phyloP scores from a whole-genome alignment of 1,284 basidiomycete genomes.

The Puccinia polysora region DNA sequence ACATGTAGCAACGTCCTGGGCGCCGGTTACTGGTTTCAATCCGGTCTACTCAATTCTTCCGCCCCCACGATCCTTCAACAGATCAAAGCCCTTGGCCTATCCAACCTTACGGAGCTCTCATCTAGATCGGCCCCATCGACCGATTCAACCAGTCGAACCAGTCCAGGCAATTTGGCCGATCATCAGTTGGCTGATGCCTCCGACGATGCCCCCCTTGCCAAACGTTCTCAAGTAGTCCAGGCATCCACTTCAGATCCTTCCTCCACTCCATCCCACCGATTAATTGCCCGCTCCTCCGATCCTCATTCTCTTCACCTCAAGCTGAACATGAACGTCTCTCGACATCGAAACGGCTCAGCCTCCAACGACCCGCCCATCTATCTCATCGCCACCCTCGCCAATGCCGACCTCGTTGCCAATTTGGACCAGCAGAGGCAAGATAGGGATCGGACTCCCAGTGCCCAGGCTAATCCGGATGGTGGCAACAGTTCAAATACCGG shows the following conservation, averaged over 20 bases:
- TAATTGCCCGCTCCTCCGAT: slow-evolving; percentile 25
- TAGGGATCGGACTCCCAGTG: background rate
- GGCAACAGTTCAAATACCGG: slow-evolving; percentile 64
- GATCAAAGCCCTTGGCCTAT: slow-evolving; percentile 24
- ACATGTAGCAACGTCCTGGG: slow-evolving; percentile 35
- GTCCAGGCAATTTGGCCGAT: slow-evolving; percentile 6
- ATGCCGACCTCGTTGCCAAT: slow-evolving; percentile 21
- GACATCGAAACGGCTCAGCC: background rate
- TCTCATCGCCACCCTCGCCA: slow-evolving; percentile 47
- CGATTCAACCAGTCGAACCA: background rate
- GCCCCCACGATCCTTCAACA: slow-evolving; percentile 32
- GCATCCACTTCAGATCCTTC: too few species aligned
- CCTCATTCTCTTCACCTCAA: slow-evolving; percentile 12
- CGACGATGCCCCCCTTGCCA: background rate
- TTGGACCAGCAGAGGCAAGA: slow-evolving; percentile 19
- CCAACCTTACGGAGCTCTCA: slow-evolving; percentile 15
- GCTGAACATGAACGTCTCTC: slow-evolving; percentile 33
- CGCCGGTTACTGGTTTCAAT: slow-evolving; percentile 43
- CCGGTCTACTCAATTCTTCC: slow-evolving; percentile 28
- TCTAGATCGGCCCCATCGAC: background rate
- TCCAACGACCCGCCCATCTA: slow-evolving; percentile 29
- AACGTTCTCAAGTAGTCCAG: background rate
- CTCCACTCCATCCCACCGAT: background rate
- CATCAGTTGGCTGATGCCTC: slow-evolving; percentile 2
- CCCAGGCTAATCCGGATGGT: background rate